Base-by-base conservation (phyloP, 306 rosid species). In the Chamaecrista fasciculata region DNA sequence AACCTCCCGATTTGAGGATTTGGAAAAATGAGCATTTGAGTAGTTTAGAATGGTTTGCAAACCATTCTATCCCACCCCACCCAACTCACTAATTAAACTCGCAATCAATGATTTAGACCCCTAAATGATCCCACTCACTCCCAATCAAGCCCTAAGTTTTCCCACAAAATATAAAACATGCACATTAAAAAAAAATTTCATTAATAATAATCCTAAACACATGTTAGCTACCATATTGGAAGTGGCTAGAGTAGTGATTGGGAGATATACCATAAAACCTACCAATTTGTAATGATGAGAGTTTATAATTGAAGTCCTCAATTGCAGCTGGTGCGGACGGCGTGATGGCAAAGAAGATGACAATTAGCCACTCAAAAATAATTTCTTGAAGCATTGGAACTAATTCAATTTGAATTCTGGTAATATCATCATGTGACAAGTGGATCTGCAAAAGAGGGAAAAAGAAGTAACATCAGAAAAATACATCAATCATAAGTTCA, bases 251-350 rank as follows among this genome's bases (percentile, higher is more conserved):
- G 48, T 42, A 40, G 36, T 26, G 47, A 70, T 61, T 49, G 55
- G 70, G 61, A 71, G 47, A 47, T 12, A 33, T 61, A 75, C 19
- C 39, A 72, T 50, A 66, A 36, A 62, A 62, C 86, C 33, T 67
- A 94, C 98, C 98, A 72, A 94, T 80, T 58, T 94, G 98, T 80
- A 94, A 76, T 40, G 82, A 82, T 14, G 98, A 90, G 28, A 94
- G 92, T 73, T 85, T 92, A 58, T 86, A 86, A 74, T 87, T 88
- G 82, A 94, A 94, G 77, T 94, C 98, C 72, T 94, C 96, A 66
- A 84, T 50, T 51, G 73, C 76, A 67, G 90, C 86, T 37, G 90
- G 80, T 70, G 84, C 89, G 79, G 92, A 82, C 0, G 97, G 97
- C 44, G 97, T 85, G 76, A 79, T 82, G 37, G 96, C 77, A 77